Percentiles rank a stretch among this genome's conserved stretches.
phyloP scores from a whole-genome alignment of 768 basidiomycete species.

The Psilocybe sp. region DNA sequence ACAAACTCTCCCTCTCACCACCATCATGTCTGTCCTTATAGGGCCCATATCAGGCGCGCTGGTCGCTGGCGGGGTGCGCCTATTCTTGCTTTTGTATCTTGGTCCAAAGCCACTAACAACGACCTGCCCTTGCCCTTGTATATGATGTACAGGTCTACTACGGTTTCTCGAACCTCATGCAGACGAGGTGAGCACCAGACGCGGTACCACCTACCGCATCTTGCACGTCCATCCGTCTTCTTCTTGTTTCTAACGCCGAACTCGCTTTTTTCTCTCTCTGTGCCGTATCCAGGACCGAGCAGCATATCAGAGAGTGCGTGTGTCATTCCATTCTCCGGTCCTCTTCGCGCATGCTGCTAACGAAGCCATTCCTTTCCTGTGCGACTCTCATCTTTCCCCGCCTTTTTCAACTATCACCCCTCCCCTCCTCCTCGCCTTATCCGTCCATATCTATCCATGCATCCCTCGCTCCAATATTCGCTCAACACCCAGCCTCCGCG shows the following conservation, averaged over 20 bases:
- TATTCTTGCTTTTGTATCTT: neutral
- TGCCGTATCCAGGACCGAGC: conserved; percentile 42
- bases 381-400: too few relatives aligned
- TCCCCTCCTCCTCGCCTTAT: too few relatives aligned
- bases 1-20: neutral
- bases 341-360: neutral
- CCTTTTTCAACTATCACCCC: too few relatives aligned
- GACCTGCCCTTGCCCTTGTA: too few relatives aligned
- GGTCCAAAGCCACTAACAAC: neutral
- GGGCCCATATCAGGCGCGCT: conserved; percentile 72
- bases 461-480: too few relatives aligned
- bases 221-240: neutral
- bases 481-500: conserved; percentile 30
- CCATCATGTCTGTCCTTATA: conserved; percentile 54
- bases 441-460: too few relatives aligned
- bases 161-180: conserved; percentile 65
- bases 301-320: conserved; percentile 53
- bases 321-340: neutral
- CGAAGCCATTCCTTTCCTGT: neutral
- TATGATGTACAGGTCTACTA: conserved; percentile 58
- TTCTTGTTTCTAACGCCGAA: too few relatives aligned
- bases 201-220: neutral
- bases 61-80: conserved; percentile 61
- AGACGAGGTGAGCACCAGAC: conserved; percentile 40
- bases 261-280: neutral